Evolutionary conservation across 208 protist genomes (phyloP).

Genomic region (Strigomonas galati): DNA sequence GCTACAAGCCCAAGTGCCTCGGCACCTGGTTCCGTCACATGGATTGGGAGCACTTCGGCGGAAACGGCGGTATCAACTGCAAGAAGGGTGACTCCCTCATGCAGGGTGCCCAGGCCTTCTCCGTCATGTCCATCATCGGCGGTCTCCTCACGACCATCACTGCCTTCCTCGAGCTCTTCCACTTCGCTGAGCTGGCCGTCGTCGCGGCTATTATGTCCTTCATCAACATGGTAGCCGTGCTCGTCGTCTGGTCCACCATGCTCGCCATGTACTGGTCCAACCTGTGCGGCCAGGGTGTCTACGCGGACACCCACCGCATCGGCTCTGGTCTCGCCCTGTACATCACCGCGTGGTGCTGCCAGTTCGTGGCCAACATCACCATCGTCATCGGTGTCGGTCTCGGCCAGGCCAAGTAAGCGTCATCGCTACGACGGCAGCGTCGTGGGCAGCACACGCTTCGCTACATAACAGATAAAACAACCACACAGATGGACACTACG

Average conservation of each 20-base stretch:
- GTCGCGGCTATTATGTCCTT: constrained; percentile 49
- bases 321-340: constrained; percentile 48
- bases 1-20: constrained; percentile 49
- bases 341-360: constrained; percentile 52
- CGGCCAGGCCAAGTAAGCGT: constrained; percentile 40
- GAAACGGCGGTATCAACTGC: constrained; percentile 17
- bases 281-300: constrained; percentile 38
- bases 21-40: constrained; percentile 48
- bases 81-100: constrained; percentile 49
- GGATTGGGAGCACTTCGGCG: constrained; percentile 11
- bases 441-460: too few species aligned
- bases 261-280: constrained; percentile 48
- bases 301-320: constrained; percentile 35
- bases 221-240: constrained; percentile 47
- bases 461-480: too few species aligned
- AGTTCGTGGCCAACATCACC: constrained; percentile 31
- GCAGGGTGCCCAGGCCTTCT: constrained; percentile 56
- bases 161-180: constrained; percentile 41
- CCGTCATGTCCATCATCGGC: constrained; percentile 61
- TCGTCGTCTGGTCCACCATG: constrained; percentile 55
- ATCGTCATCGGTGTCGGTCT: constrained; percentile 35
- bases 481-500: too few species aligned
- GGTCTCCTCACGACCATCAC: constrained; percentile 38
- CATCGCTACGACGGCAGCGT: constrained; percentile 5
- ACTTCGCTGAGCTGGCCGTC: constrained; percentile 53